phyloP scores from a whole-genome alignment of 805 yeast species.

The Dipodascopsis tothii region DNA sequence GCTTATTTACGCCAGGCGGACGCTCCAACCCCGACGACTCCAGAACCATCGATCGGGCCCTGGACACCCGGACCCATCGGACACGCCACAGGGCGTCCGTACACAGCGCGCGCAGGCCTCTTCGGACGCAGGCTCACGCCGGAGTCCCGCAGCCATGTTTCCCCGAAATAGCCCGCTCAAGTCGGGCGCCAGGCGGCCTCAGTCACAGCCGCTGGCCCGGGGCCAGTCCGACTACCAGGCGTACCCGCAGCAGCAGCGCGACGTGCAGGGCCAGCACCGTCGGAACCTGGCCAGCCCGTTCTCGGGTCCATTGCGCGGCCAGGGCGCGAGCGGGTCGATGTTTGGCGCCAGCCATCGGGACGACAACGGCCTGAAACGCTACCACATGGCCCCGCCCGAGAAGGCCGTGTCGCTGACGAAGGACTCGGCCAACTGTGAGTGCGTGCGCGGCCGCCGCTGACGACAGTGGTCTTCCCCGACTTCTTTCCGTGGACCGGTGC shows the following conservation, averaged over 20 bases:
- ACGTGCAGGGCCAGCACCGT: constrained; percentile 5
- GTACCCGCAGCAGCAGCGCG: background rate
- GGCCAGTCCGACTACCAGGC: background rate
- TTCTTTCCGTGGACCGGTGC: constrained; percentile 64
- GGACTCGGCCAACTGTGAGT: constrained; percentile 2
- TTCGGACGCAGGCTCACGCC: too few species aligned
- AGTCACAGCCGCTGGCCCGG: background rate
- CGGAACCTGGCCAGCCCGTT: constrained; percentile 18
- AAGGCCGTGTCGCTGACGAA: constrained; percentile 11
- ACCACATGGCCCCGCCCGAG: constrained; percentile 17
- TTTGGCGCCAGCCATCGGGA: constrained; percentile 7
- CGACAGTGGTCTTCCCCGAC: constrained; percentile 49
- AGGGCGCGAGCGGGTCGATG: background rate
- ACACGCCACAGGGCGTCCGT: too few species aligned
- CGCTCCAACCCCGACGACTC: too few species aligned
- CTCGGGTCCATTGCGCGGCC: constrained; percentile 2
- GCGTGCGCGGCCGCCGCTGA: background rate
- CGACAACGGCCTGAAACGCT: constrained; percentile 12
- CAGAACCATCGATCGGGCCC: too few species aligned
- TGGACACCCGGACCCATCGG: too few species aligned
- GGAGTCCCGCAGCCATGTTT: background rate
- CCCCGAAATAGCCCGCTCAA: background rate
- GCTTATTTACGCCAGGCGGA: too few species aligned
- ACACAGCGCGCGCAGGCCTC: too few species aligned
- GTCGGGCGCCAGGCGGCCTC: background rate